Evolutionary conservation across 1,139 yeast genomes (phyloP).

Genomic region (Cylindricascospora bacillispora): DNA sequence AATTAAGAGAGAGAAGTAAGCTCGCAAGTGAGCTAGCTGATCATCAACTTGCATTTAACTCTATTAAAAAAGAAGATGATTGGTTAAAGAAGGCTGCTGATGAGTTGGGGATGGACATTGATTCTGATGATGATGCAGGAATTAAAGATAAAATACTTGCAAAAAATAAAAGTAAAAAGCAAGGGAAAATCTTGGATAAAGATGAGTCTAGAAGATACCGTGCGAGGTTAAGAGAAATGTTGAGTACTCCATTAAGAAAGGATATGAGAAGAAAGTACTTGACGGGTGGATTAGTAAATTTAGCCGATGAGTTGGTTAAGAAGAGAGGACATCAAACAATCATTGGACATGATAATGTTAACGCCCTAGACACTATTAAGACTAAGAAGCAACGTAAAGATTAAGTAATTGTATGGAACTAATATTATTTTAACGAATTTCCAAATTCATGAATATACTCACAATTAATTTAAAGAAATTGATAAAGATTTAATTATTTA

Average conservation of each 20-base stretch:
- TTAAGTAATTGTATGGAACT: no score
- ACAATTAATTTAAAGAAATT: no score
- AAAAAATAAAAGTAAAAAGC: conserved; percentile 49
- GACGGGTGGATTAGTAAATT: conserved; percentile 71
- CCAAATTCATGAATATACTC: conserved; percentile 3
- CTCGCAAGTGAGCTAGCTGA: conserved; percentile 70
- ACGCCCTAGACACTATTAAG: conserved; percentile 60
- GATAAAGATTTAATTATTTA: no score
- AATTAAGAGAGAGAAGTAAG: conserved; percentile 54
- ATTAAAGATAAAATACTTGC: conserved; percentile 47
- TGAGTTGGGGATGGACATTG: conserved; percentile 66
- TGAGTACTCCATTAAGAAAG: conserved; percentile 50
- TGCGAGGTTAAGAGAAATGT: conserved; percentile 43
- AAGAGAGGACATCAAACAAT: conserved; percentile 61
- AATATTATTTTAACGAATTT: neutral
- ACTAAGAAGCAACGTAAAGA: conserved; percentile 25
- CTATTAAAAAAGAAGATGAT: conserved; percentile 54
- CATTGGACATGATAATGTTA: conserved; percentile 53
- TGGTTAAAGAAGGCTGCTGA: conserved; percentile 91
- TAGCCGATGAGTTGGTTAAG: conserved; percentile 71
- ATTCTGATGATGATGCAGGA: conserved; percentile 44
- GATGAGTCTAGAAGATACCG: conserved; percentile 38
- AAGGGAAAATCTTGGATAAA: conserved; percentile 40
- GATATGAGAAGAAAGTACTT: conserved; percentile 63
- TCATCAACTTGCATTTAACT: conserved; percentile 44